Base-by-base conservation (phyloP, 2,329 filamentous ascomycete genomes). In the Aspergillus glaucus region DNA sequence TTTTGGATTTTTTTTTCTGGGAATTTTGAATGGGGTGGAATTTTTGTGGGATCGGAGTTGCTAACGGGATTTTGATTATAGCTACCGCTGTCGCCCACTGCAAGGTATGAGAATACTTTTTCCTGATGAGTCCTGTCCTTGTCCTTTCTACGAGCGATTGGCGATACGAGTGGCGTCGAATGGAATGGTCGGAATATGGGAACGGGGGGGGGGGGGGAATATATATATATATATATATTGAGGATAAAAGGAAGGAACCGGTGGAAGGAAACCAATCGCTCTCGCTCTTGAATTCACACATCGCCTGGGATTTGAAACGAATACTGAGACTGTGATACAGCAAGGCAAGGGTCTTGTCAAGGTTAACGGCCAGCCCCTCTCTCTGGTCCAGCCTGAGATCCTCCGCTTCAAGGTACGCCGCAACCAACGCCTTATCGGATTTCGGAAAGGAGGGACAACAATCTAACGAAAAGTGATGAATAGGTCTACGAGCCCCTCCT, bases 401-500 rank as follows among this genome's bases (percentile, higher is more conserved):
- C 84, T 98, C 70, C 87, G 93, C 76, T 96, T 95, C 86, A 97
- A 96, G 87, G 83, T 86, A 82, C 74, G 64, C 52, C 46, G 43
- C 46, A 22, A 49, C 30, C 51, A 40, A 5, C 22, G 22, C 22
- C 22, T 6, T 6, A 6, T 22, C 19, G 50, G 26, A 47, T 15
- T 6, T 4, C 6, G 41, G 30, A 34, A n/a, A 3, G 14, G 10
- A 19, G 43, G 26, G 40, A 41, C 42, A 44, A 19, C 17, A 42
- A 43, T 48, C 51, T 54, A 41, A 57, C 51, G 22, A 22, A 53
- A 45, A 34, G 34, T 17, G 10, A 15, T 21, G 9, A 45, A 53
- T 64, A 87, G 84, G 91, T 97, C 79, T 98, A 98, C 86, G 93
- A 98, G 80, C 93, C 93, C 67, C 79, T 98, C 76, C 86, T 98